Evolutionary conservation across 1,139 yeast genomes (phyloP).

Genomic region (Diutina sp.): DNA sequence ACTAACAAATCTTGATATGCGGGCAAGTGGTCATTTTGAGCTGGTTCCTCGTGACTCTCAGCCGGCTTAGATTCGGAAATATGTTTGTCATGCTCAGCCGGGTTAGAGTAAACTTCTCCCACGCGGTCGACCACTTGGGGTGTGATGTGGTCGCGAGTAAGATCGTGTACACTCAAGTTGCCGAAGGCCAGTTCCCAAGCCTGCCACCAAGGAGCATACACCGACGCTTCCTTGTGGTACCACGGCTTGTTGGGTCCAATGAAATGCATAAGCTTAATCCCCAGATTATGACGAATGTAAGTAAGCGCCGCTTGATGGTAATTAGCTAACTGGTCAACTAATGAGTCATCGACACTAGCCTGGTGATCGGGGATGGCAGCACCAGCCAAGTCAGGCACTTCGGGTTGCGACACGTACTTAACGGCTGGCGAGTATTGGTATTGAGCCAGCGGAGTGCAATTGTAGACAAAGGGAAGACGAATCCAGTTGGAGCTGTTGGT

Average conservation of each 20-base stretch:
- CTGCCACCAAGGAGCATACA: conserved; percentile 32
- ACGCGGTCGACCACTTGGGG: background rate
- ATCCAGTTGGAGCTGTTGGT: background rate
- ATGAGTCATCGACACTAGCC: background rate
- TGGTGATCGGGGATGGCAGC: background rate
- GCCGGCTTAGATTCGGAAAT: background rate
- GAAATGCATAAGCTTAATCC: conserved; percentile 60
- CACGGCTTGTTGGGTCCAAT: conserved; percentile 82
- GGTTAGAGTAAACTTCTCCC: background rate
- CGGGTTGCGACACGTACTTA: background rate
- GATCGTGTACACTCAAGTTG: conserved; percentile 7
- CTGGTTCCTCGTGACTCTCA: background rate
- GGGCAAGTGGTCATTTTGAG: background rate
- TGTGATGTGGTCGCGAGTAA: conserved; percentile 1
- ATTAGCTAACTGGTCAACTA: conserved; percentile 5
- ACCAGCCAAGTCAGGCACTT: background rate
- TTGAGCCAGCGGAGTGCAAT: conserved; percentile 1
- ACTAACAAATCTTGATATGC: conserved; percentile 13
- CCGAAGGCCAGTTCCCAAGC: conserved; percentile 24
- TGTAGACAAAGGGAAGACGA: conserved; percentile 1
- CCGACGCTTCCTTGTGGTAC: conserved; percentile 19
- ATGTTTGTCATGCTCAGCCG: conserved; percentile 2
- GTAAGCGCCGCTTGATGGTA: conserved; percentile 16
- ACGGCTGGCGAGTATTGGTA: background rate
- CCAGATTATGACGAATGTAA: conserved; percentile 10